Evolutionary conservation across 108 stramenopile species (phyloP).

Genomic region (Asterionellopsis glacialis): DNA sequence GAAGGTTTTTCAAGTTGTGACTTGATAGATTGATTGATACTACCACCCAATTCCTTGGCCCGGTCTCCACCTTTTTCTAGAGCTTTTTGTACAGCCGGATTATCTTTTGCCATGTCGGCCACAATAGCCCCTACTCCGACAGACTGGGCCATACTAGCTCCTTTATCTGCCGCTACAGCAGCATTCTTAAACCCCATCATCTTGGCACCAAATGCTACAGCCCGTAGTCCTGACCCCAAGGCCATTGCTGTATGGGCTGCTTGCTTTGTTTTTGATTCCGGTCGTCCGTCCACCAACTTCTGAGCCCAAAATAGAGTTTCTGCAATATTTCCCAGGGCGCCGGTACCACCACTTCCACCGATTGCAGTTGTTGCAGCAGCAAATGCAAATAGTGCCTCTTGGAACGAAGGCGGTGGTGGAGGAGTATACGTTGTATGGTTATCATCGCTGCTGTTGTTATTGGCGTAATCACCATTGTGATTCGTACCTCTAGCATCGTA

Average conservation of each 20-base stretch:
- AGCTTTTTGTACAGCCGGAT: constrained; percentile 1
- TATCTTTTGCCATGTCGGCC: constrained; percentile 1
- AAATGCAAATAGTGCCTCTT: constrained; percentile 12
- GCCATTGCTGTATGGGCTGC: constrained; percentile 10
- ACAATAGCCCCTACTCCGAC: constrained; percentile 4
- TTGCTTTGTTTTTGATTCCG: neutral
- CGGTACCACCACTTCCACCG: neutral
- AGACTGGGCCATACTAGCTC: neutral
- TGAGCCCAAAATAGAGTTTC: constrained; percentile 9
- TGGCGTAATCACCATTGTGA: neutral
- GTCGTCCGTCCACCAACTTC: neutral
- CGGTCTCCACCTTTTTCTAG: neutral
- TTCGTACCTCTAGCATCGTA: neutral
- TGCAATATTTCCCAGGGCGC: constrained; percentile 2
- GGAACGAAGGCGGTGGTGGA: constrained; percentile 4
- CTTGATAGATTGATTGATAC: too few species aligned
- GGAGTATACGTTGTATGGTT: neutral
- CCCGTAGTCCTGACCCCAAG: constrained; percentile 1
- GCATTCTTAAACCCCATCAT: constrained; percentile 3
- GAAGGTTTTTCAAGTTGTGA: too few species aligned
- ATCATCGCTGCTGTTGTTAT: neutral
- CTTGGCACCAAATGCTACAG: neutral
- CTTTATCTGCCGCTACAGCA: constrained; percentile 3
- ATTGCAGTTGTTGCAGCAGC: constrained; percentile 3
- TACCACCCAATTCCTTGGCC: too few species aligned